These are phyloP conservation scores for Hanseniaspora jakobsenii DNA, from an alignment of 805 yeast genomes.

Conservation along the genomic window DNA sequence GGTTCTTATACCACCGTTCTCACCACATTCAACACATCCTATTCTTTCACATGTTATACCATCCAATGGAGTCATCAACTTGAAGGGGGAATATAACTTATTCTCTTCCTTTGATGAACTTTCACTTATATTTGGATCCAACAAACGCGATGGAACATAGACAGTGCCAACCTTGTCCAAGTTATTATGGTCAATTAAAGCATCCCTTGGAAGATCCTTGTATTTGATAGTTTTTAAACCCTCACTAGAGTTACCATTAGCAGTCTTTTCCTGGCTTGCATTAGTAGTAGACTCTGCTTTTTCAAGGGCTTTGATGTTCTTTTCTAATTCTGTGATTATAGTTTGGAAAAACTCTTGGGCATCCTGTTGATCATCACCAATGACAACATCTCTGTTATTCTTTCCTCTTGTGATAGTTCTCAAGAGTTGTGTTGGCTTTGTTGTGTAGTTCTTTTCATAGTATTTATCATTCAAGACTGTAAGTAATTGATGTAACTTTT, in stretches of 20 bases:
- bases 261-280: slow-evolving; percentile 17
- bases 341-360: slow-evolving; percentile 92
- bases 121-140: slow-evolving; percentile 51
- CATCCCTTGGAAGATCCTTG: slow-evolving; percentile 28
- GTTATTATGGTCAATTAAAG: slow-evolving; percentile 32
- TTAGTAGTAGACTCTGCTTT: slow-evolving; percentile 21
- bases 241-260: slow-evolving; percentile 18
- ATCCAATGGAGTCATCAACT: slow-evolving; percentile 77
- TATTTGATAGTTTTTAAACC: slow-evolving; percentile 23
- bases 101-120: slow-evolving; percentile 28
- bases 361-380: slow-evolving; percentile 88
- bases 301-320: too few relatives aligned
- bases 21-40: slow-evolving; percentile 85
- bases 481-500: slow-evolving; percentile 40
- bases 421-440: slow-evolving; percentile 47
- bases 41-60: slow-evolving; percentile 81
- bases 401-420: slow-evolving; percentile 58
- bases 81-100: slow-evolving; percentile 39
- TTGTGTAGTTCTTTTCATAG: slow-evolving; percentile 43
- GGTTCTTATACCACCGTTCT: slow-evolving; percentile 80
- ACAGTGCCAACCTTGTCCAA: slow-evolving; percentile 53
- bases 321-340: slow-evolving; percentile 54
- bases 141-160: slow-evolving; percentile 59
- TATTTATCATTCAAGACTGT: slow-evolving; percentile 44
- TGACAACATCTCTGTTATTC: slow-evolving; percentile 62